Evolutionary conservation across 1,284 basidiomycete species (phyloP).

Genomic region (Trametes sp.): DNA sequence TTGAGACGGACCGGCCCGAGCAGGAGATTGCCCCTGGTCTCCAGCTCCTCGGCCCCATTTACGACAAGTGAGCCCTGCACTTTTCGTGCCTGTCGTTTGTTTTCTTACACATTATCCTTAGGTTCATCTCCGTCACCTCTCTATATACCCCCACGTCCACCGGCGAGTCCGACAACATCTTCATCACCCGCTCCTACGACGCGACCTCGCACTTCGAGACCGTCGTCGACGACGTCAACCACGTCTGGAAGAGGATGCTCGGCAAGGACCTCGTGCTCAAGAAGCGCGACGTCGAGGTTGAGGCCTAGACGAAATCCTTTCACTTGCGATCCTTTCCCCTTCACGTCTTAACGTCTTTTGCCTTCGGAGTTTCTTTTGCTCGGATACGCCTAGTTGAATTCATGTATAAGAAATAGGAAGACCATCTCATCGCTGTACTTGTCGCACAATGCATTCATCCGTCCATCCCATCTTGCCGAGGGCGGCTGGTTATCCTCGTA

Average conservation of each 20-base stretch:
- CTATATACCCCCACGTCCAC: slow-evolving; percentile 90
- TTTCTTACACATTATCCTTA: slow-evolving; percentile 42
- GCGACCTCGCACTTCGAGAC: slow-evolving; percentile 99
- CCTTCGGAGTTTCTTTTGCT: slow-evolving; percentile 22
- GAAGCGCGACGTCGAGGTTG: slow-evolving; percentile 80
- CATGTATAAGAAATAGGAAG: slow-evolving; percentile 35
- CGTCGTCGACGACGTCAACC: slow-evolving; percentile 92
- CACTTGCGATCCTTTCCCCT: slow-evolving; percentile 17
- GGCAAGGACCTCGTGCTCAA: slow-evolving; percentile 82
- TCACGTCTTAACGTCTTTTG: slow-evolving; percentile 8
- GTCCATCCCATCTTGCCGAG: not conserved
- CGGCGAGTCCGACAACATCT: slow-evolving; percentile 89
- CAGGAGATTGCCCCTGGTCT: slow-evolving; percentile 92
- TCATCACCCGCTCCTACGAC: slow-evolving; percentile 97
- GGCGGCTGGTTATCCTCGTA: not conserved
- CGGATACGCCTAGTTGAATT: slow-evolving; percentile 25
- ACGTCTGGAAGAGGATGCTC: slow-evolving; percentile 90
- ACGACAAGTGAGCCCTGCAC: slow-evolving; percentile 82
- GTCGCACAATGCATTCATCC: slow-evolving; percentile 27
- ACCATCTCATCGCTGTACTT: slow-evolving; percentile 30
- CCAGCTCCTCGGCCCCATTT: slow-evolving; percentile 90
- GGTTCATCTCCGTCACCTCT: slow-evolving; percentile 91
- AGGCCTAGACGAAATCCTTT: slow-evolving; percentile 51
- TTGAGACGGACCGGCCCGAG: slow-evolving; percentile 95
- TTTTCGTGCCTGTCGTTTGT: not conserved